Conservation (phyloP, 176 grass and related monocot genomes). For the Zizania latifolia region DNA sequence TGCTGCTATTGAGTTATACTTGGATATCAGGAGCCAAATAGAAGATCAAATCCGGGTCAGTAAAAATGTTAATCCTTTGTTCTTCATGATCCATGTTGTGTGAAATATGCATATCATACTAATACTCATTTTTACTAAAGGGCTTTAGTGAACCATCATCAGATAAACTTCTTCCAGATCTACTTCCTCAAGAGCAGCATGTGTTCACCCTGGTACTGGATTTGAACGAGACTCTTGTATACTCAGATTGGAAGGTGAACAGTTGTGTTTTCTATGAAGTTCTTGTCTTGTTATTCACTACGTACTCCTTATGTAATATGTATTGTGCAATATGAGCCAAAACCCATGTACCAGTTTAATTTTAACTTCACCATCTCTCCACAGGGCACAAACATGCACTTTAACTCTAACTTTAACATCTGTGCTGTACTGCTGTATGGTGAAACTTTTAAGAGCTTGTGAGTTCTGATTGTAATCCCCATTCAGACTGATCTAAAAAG, state of each 20-base stretch:
- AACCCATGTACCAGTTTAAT: neutral
- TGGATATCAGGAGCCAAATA: constrained; percentile 71
- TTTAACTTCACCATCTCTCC: neutral
- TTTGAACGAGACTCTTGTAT: constrained; percentile 93
- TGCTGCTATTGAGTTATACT: constrained; percentile 57
- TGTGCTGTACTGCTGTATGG: neutral
- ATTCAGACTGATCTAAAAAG: constrained; percentile 3
- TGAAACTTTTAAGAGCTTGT: neutral
- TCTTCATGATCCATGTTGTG: constrained; percentile 9
- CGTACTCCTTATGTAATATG: no score
- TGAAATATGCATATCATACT: constrained; percentile 17
- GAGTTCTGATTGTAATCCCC: neutral
- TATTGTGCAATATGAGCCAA: neutral
- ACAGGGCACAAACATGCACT: neutral
- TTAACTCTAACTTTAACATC: neutral
- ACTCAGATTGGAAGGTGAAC: constrained; percentile 91
- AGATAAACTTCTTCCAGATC: constrained; percentile 96
- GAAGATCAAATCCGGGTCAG: constrained; percentile 88
- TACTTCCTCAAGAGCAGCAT: constrained; percentile 88
- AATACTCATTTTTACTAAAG: constrained; percentile 32
- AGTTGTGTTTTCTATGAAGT: constrained; percentile 6
- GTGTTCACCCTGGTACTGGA: constrained; percentile 93
- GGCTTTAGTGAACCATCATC: constrained; percentile 95
- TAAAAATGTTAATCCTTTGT: constrained; percentile 27
- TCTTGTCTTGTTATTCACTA: neutral